Evolutionary conservation across 2,329 filamentous ascomycete species (phyloP).

Genomic region (Lasiodiplodia sp.): DNA sequence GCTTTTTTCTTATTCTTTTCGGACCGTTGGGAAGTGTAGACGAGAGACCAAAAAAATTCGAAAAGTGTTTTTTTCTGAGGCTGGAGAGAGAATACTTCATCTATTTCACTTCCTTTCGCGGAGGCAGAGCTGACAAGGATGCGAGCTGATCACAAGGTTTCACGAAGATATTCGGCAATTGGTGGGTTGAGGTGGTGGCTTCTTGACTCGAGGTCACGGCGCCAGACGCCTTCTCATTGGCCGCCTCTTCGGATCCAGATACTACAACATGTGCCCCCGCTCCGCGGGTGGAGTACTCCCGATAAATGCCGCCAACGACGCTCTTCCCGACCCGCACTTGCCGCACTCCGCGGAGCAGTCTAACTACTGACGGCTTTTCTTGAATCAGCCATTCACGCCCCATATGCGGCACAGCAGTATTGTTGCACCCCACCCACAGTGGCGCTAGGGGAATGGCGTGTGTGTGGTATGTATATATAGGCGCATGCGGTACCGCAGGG

Average conservation of each 20-base stretch:
- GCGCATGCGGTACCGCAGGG: too few relatives aligned
- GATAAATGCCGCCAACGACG: too few relatives aligned
- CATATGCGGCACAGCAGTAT: too few relatives aligned
- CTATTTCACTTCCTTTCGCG: background rate
- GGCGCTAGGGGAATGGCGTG: too few relatives aligned
- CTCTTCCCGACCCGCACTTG: too few relatives aligned
- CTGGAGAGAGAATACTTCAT: background rate
- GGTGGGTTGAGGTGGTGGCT: background rate
- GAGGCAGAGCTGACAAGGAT: background rate
- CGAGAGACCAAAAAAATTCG: constrained; percentile 11
- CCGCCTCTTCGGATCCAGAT: background rate
- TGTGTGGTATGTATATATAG: too few relatives aligned
- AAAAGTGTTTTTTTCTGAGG: constrained; percentile 13
- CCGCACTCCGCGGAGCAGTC: too few relatives aligned
- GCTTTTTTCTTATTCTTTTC: background rate
- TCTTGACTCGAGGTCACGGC: background rate
- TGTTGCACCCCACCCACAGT: too few relatives aligned
- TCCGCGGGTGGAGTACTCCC: background rate
- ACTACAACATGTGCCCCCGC: background rate
- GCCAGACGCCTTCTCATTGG: background rate
- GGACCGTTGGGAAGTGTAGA: constrained; percentile 1
- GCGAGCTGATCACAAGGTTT: background rate
- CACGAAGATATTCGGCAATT: background rate
- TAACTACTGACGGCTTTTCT: too few relatives aligned
- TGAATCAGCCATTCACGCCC: too few relatives aligned